Evolutionary conservation across 108 stramenopile genomes (phyloP).

Genomic region (Craspedostauros australis): DNA sequence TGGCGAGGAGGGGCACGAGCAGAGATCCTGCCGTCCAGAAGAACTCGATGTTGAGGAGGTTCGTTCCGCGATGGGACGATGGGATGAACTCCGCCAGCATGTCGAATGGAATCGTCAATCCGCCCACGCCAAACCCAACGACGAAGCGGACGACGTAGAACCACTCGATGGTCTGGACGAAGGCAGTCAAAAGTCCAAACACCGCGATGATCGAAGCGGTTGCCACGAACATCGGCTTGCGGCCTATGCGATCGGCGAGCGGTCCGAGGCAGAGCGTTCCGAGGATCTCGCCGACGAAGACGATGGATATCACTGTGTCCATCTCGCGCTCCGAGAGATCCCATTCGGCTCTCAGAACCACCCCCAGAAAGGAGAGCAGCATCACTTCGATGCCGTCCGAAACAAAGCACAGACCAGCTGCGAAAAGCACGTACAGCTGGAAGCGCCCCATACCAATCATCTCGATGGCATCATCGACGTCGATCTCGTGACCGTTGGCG

Average conservation of each 20-base stretch:
- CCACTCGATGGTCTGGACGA: constrained; percentile 32
- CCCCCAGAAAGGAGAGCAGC: constrained; percentile 51
- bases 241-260: constrained; percentile 57
- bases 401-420: constrained; percentile 73
- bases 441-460: constrained; percentile 53
- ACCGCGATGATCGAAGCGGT: constrained; percentile 37
- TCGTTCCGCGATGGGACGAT: constrained; percentile 26
- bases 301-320: constrained; percentile 41
- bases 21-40: constrained; percentile 67
- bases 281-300: constrained; percentile 57
- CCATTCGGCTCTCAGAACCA: constrained; percentile 50
- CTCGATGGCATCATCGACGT: constrained; percentile 64
- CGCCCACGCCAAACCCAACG: constrained; percentile 75
- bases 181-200: constrained; percentile 51
- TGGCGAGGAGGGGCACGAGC: constrained; percentile 52
- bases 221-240: constrained; percentile 45
- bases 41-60: constrained; percentile 45
- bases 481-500: too few species aligned
- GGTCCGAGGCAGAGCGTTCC: constrained; percentile 57
- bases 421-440: constrained; percentile 48
- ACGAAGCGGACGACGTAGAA: constrained; percentile 40
- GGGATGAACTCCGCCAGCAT: constrained; percentile 44
- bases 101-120: constrained; percentile 45
- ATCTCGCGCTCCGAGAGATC: constrained; percentile 32
- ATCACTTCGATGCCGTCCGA: constrained; percentile 70